Conservation (phyloP, 768 basidiomycete species). For the Amanita inopinata region DNA sequence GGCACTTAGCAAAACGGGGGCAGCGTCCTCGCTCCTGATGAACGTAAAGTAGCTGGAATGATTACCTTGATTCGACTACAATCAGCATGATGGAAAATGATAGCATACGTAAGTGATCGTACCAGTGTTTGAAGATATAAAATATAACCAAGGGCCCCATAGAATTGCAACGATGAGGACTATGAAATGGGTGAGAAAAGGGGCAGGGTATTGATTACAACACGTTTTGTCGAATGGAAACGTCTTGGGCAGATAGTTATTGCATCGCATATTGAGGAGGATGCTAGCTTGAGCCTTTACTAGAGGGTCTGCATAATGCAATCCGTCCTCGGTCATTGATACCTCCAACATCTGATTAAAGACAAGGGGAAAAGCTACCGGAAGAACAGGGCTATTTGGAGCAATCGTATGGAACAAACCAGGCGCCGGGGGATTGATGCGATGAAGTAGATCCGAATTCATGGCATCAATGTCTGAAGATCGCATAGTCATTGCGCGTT, state of each 20-base stretch:
- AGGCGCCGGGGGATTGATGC: constrained; percentile 33
- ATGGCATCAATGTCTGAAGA: constrained; percentile 80
- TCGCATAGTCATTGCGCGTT: constrained; percentile 60
- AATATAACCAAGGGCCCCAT: constrained; percentile 42
- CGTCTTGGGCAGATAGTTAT: constrained; percentile 50
- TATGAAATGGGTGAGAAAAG: constrained; percentile 45
- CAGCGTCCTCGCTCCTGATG: constrained; percentile 15
- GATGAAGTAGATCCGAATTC: constrained; percentile 78
- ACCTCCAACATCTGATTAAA: constrained; percentile 76
- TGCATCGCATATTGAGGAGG: constrained; percentile 74
- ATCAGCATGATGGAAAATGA: background rate
- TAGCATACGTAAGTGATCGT: constrained; percentile 1
- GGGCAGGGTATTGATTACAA: constrained; percentile 68
- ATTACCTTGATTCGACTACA: background rate
- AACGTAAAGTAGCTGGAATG: background rate
- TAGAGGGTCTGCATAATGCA: constrained; percentile 65
- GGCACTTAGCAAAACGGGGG: constrained; percentile 55
- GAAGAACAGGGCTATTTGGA: constrained; percentile 14
- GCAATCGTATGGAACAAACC: constrained; percentile 20
- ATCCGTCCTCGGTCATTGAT: constrained; percentile 71
- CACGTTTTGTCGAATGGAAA: constrained; percentile 71
- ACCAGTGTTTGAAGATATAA: constrained; percentile 18
- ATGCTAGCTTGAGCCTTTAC: constrained; percentile 66
- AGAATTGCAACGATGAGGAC: constrained; percentile 37
- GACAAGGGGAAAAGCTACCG: constrained; percentile 58